phyloP scores from a whole-genome alignment of 371 early-diverging fungal species.

The Fennellomyces sp. region DNA sequence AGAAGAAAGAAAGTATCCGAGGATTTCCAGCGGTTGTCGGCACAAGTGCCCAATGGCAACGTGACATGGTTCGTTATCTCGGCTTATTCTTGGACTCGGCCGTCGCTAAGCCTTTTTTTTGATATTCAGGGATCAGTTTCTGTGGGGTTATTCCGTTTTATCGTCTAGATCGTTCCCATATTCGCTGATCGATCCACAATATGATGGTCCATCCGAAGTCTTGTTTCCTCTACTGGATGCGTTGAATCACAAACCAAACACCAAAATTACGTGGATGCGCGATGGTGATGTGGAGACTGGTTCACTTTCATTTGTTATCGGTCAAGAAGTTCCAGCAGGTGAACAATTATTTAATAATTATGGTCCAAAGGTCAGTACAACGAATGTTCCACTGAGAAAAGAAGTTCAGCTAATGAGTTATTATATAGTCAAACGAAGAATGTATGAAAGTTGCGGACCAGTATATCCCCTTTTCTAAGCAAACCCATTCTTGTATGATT shows the following conservation, averaged over 20 bases:
- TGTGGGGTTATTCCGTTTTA: constrained; percentile 62
- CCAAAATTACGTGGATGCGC: constrained; percentile 55
- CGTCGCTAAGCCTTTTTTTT: constrained; percentile 6
- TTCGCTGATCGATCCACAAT: constrained; percentile 41
- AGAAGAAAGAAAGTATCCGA: constrained; percentile 25
- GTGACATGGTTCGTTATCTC: constrained; percentile 2
- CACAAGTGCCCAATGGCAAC: constrained; percentile 23
- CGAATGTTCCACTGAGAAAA: neutral
- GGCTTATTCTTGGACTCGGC: neutral
- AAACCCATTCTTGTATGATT: too few relatives aligned
- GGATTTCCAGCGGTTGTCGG: constrained; percentile 37
- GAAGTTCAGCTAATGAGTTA: neutral
- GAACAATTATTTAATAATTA: constrained; percentile 67
- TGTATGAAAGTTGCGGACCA: too few relatives aligned
- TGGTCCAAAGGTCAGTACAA: constrained; percentile 59
- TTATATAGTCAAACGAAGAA: constrained; percentile 69
- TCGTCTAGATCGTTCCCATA: constrained; percentile 68
- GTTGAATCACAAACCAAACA: constrained; percentile 58
- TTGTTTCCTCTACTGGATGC: constrained; percentile 62
- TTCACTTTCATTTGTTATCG: constrained; percentile 37
- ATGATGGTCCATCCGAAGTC: constrained; percentile 35
- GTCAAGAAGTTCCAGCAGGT: constrained; percentile 34
- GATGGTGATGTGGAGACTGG: constrained; percentile 30
- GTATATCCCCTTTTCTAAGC: too few relatives aligned
- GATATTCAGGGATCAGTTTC: constrained; percentile 49